Base-by-base conservation (phyloP, 2,329 filamentous ascomycete genomes). In the Stagonosporopsis vannaccii region DNA sequence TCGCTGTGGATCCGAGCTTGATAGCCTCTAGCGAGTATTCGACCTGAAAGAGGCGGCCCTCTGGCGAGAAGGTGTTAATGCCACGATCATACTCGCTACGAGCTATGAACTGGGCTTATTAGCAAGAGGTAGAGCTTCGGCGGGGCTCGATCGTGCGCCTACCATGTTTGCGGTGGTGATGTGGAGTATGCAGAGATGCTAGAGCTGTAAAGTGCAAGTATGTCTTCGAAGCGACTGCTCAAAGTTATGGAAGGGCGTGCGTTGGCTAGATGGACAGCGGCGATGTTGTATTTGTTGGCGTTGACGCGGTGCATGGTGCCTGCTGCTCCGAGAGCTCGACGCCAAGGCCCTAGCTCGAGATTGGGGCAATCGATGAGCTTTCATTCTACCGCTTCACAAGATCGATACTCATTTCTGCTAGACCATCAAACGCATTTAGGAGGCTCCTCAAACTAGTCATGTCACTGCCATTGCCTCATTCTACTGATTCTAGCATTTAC, bases 21-120 rank as follows among this genome's bases (percentile, higher is more conserved):
- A 99, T 99, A 80, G 95, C 95, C 84, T 99, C 95, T 79, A 99
- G 90, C 58, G 95, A 98, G 87, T 99, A 99, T 90, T 99, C 95
- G 84, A 99, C 95, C 84, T 99, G 95, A 87, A 99, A 99, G 79
- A 99, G 91, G 81, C 95, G 95, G 75, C 95, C 95, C 86, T 99
- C 95, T 60, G 95, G 95, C 71, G 95, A 99, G 87, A 99, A 99
- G 86, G 95, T 99, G 86, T 97, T 98, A 87, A 98, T 97, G 75
- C 94, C 94, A 80, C 94, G 92, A 84, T 98, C 95, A 84, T 99
- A 99, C 94, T 99, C 95, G 78, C 94, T 98, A 83, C 95, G 91
- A 86, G 95, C 93, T 87, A 99, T 98, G 87, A 99, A 99, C 95
- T 74, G 66, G 51, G 48, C 48, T 47, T 33, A 53, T 74, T 63